These are phyloP conservation scores for Aspergillus pseudoglaucus DNA, from an alignment of 2,329 filamentous ascomycete species.

Conservation along the genomic window DNA sequence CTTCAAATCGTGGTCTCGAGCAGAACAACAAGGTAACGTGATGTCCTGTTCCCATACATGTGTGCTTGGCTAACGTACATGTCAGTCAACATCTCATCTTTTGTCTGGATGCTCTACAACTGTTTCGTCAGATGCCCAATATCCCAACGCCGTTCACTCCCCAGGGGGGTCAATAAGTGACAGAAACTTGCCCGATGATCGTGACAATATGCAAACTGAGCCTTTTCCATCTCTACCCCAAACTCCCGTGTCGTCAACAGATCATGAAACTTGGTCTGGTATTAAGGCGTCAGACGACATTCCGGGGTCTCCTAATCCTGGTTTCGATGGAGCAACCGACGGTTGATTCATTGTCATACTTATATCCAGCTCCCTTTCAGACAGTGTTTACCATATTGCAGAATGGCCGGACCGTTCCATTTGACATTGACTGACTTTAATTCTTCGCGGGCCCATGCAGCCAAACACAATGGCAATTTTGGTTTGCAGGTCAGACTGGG, in stretches of 20 bases:
- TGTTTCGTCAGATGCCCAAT: constrained; percentile 3
- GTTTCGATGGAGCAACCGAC: neutral
- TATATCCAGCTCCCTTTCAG: too few species aligned
- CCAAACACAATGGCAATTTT: neutral
- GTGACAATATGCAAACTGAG: constrained; percentile 18
- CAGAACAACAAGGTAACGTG: constrained; percentile 23
- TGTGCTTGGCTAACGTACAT: neutral
- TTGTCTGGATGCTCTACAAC: constrained; percentile 5
- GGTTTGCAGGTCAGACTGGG: constrained; percentile 7
- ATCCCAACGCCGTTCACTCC: constrained; percentile 5
- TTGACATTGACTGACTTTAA: neutral
- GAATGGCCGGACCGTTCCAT: neutral
- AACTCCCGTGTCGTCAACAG: constrained; percentile 7
- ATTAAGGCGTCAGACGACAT: neutral
- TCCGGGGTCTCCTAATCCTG: neutral
- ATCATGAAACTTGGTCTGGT: neutral
- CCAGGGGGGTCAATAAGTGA: constrained; percentile 9
- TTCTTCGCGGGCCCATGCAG: neutral
- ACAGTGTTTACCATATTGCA: neutral
- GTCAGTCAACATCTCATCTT: constrained; percentile 8
- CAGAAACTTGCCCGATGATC: constrained; percentile 2
- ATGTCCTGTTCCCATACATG: neutral
- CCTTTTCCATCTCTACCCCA: constrained; percentile 30
- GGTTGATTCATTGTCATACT: neutral
- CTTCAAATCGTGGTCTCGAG: constrained; percentile 47